phyloP scores from a whole-genome alignment of 2,329 filamentous ascomycete genomes.

The Magnaporthiopsis incrustans region DNA sequence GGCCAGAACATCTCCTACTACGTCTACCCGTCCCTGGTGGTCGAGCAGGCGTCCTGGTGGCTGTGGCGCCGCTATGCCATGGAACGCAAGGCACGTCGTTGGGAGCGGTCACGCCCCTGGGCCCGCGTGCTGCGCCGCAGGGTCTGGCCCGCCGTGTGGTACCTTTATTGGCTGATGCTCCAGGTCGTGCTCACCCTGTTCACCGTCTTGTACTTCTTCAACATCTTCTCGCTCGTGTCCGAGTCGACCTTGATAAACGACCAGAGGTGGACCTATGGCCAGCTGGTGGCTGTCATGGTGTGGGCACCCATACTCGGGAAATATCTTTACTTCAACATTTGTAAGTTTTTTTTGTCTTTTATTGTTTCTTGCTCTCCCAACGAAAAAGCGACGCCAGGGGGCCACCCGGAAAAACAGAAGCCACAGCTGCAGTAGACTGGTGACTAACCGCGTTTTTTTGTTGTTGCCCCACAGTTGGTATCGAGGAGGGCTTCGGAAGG shows the following conservation, averaged over 20 bases:
- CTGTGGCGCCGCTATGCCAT: conserved; percentile 6
- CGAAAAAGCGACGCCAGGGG: background rate
- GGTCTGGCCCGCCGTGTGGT: conserved; percentile 2
- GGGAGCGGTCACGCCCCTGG: conserved; percentile 1
- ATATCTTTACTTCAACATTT: conserved; percentile 16
- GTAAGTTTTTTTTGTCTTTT: conserved; percentile 11
- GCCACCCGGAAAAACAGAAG: background rate
- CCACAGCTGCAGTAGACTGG: background rate
- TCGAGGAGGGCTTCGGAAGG: conserved; percentile 6
- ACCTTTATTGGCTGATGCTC: conserved; percentile 1
- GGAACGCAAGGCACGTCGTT: conserved; percentile 3
- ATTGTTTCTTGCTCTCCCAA: too few relatives aligned
- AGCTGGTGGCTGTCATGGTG: conserved; percentile 18
- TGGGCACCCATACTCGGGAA: conserved; percentile 18
- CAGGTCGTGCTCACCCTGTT: conserved; percentile 10
- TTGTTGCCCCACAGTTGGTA: background rate
- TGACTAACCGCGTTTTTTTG: background rate
- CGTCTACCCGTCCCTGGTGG: conserved; percentile 4
- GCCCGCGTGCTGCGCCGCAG: conserved; percentile 1
- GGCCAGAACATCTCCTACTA: conserved; percentile 7
- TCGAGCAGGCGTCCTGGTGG: conserved; percentile 2
- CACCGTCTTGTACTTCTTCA: conserved; percentile 12
- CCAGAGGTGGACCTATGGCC: conserved; percentile 17
- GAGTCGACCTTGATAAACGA: conserved; percentile 9
- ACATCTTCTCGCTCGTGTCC: conserved; percentile 10